Evolutionary conservation across 306 rosid genomes (phyloP), one percentile per base, ranked within the genome.

Genomic region (Cicer judaicum): DNA sequence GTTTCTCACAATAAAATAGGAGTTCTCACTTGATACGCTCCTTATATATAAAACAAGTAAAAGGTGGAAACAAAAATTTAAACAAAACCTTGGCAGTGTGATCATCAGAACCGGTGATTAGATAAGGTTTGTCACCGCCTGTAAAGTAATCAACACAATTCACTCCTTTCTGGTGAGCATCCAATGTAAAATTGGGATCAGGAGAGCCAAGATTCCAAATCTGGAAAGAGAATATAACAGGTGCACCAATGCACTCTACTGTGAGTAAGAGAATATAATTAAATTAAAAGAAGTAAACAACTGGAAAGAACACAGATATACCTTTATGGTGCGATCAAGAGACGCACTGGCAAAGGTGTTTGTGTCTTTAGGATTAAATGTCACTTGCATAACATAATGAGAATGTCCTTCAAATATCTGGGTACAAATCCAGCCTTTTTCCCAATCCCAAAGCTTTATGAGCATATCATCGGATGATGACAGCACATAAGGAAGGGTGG

Each of bases 151-250:
- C 99, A 70, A 92, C 99, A 14, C 99, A 95, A 82, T 95, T 95
- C 70, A 95, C 99, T 76, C 99, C 99, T 81, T 95, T 92, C 76
- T 90, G 97, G 80, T 95, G 99, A 38, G 98, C 99, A 81, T 92
- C 99, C 91, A 95, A 85, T 10, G 99, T 95, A 89, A 95, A 95
- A 85, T 95, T 95, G 54, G 98, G 99, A 47, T 95, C 99, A 13
- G 99, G 97, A 46, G 99, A 95, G 64, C 98, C 99, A 77, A 95
- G 99, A 81, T 92, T 95, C 99, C 99, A 95, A 64, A 94, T 95
- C 99, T 95, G 86, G 39, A 68, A 82, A 84, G 47, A 80, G 40
- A 38, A 50, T 62, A 56, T 12, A 64, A 70, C 63, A 66, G 56
- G 43, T 70, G 56, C 72, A 66, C 73, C 71, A 77, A 36, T 72